Conservation (phyloP, 176 grass and related monocot genomes). For the Aegilops longissima region DNA sequence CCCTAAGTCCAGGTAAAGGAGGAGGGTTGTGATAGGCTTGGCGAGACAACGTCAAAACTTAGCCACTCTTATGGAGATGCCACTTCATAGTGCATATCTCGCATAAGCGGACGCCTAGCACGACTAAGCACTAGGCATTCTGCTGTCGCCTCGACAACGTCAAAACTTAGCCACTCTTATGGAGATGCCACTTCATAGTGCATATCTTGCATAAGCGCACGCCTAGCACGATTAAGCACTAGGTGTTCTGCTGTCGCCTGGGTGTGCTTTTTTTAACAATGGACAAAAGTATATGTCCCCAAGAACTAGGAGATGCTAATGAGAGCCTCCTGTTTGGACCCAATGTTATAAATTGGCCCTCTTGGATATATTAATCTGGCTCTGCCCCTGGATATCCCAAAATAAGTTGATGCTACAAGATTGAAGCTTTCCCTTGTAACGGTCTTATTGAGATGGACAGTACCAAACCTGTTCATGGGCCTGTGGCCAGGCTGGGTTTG, state of each 20-base stretch:
- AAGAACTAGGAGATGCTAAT: no score
- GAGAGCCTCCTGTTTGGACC: background rate
- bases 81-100: background rate
- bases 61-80: background rate
- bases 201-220: background rate
- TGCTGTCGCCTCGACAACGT: background rate
- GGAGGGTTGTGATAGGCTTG: no score
- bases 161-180: no score
- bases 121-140: background rate
- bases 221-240: background rate
- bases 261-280: background rate
- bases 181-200: background rate
- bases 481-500: background rate
- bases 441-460: conserved; percentile 2
- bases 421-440: background rate
- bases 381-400: background rate
- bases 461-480: background rate
- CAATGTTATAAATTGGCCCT: background rate
- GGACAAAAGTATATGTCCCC: background rate
- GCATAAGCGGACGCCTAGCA: background rate
- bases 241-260: background rate
- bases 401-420: background rate
- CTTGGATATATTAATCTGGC: background rate
- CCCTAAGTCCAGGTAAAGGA: no score
- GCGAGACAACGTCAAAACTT: no score